Evolutionary conservation across 2,329 filamentous ascomycete species (phyloP), one percentile per base, ranked within the genome.

Genomic region (Septoria petroselini): DNA sequence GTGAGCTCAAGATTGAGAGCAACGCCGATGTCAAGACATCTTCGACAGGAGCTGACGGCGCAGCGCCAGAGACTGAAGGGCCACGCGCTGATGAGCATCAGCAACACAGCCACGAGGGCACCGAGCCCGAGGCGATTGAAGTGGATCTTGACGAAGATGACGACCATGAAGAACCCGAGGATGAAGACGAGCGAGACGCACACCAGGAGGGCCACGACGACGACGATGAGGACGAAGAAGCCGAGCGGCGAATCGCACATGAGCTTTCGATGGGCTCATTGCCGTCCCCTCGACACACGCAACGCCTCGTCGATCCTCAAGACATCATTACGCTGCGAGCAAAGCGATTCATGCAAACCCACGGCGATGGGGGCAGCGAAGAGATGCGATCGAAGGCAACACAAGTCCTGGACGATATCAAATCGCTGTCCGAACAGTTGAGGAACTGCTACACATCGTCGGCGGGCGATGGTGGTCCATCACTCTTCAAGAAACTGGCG

Each of bases 281-380:
- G 7, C 73, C 71, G 14, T 71, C 74, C 23, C 65, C 67, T 9
- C 63, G 68, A 31, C 62, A 68, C n/a, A 12, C 52, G 19, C 58
- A 49, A 19, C 56, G 46, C n/a, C 50, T 64, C 17, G 44, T 53
- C 35, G 81, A 82, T 29, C 79, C 88, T 65, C 81, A 87, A 57
- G 79, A 88, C 45, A 77, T 86, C 51, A 93, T 95, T 59, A 82
- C 84, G 12, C 73, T 82, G 25, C 80, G 86, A 51, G 91, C 93
- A 0, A 88, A 87, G 68, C 86, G 81, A 47, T 96, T 98, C 66
- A 72, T 97, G 29, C 85, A 91, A 50, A 76, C 80, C 0, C 90
- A 97, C 58, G 90, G 96, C 67, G 83, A 81, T 3, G 84, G 89
- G 55, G 82, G 85, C 55, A 83, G 84, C 14, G 84, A 83, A 62